Base-by-base conservation (phyloP, 257 asterid genomes). In the Lithospermum erythrorhizon region DNA sequence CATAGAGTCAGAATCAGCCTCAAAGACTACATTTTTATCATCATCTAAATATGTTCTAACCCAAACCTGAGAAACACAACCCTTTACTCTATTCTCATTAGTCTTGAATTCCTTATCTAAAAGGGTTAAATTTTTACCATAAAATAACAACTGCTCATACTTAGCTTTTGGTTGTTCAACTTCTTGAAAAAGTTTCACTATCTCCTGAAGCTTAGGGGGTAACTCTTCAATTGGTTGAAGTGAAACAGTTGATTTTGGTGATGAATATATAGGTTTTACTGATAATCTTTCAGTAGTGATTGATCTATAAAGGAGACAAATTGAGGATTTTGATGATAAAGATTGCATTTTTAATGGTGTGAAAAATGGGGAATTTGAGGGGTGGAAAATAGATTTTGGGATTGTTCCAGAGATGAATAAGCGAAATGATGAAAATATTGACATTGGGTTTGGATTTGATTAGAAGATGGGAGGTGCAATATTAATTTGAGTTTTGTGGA, bases 121-220 rank as follows among this genome's bases (percentile, higher is more conserved):
- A 49, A 91, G 82, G 57, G 24, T 80, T 64, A 85, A 75, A 19
- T 82, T 86, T 60, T 67, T 78, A 0, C 96, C 96, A 51, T 85
- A 88, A 65, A 83, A 83, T 53, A 85, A 73, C 10, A 83, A 73
- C 63, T 85, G 95, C 18, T 83, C 93, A 32, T 88, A 88, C 68
- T 81, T 85, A 35, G 95, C 93, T 68, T 73, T 88, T 0, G 95
- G 84, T 57, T 69, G 84, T 63, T 78, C 71, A 57, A 85, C 93
- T 61, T 73, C 83, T 65, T 76, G 85, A 67, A 88, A 88, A 23
- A 83, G 88, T 47, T 74, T 81, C 68, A 85, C 51, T 52, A 88
- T 83, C 51, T 85, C 88, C 67, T 88, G 94, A 13, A 88, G 95
- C 81, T 80, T 88, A 9, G 88, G 85, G 10, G 95, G 95, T 32